Percentiles rank a stretch among this genome's conserved stretches.
Evolutionary conservation across 192 early-diverging fungal species (phyloP).

Genomic region (Chytriomyces confervae): DNA sequence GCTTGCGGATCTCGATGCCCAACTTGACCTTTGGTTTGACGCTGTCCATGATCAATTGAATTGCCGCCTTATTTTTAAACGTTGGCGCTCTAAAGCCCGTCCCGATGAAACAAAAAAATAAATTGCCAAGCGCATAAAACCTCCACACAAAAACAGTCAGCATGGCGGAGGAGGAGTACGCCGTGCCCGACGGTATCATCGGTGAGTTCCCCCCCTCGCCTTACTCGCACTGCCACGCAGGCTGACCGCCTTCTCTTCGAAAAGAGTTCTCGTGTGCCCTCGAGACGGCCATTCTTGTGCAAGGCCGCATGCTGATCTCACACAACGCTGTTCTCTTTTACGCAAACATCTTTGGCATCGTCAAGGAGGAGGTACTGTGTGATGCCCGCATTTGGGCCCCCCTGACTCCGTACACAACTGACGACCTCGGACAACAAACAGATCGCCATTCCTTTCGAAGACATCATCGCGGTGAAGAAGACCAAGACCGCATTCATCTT

Average conservation of each 20-base stretch:
- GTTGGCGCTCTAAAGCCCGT: not conserved
- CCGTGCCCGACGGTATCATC: not conserved
- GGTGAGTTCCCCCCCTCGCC: not conserved
- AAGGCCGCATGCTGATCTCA: constrained; percentile 9
- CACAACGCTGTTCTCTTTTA: not conserved
- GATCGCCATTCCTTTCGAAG: not conserved
- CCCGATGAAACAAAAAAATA: not conserved
- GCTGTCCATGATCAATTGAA: not conserved
- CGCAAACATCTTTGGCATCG: constrained; percentile 27
- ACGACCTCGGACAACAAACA: not conserved
- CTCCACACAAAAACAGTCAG: no score
- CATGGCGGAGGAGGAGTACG: not conserved
- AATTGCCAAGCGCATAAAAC: not conserved
- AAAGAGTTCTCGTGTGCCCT: constrained; percentile 17
- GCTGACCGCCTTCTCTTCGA: not conserved
- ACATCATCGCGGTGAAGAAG: constrained; percentile 11
- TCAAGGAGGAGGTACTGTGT: constrained; percentile 19
- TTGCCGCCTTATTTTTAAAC: not conserved
- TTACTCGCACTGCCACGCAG: not conserved
- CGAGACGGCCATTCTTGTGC: not conserved
- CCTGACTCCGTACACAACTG: not conserved
- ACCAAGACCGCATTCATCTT: constrained; percentile 23
- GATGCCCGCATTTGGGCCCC: not conserved
- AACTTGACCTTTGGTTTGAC: constrained; percentile 17
- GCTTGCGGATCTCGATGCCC: not conserved